Conservation (phyloP, 441 rosid genomes). For the Cnidoscolus chayamansa region DNA sequence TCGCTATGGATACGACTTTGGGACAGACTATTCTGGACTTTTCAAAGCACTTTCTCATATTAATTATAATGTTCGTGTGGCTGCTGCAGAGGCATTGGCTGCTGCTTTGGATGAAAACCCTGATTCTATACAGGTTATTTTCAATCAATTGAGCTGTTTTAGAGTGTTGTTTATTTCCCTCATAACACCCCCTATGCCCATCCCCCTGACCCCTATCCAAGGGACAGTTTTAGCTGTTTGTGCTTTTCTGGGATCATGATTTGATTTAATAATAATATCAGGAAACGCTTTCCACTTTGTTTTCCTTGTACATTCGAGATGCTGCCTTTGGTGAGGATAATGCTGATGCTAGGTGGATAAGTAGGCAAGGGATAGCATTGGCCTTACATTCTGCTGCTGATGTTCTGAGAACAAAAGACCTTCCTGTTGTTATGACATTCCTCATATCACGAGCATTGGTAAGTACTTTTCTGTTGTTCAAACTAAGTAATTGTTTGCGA, state of each 20-base stretch:
- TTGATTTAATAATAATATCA: slow-evolving; percentile 38
- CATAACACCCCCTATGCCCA: too few relatives aligned
- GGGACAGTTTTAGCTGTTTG: not conserved
- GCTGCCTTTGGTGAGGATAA: slow-evolving; percentile 49
- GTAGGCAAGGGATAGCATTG: slow-evolving; percentile 94
- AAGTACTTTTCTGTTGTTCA: slow-evolving; percentile 29
- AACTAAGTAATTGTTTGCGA: not conserved
- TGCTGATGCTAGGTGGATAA: slow-evolving; percentile 86
- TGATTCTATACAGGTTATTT: slow-evolving; percentile 72
- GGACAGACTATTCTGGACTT: slow-evolving; percentile 82
- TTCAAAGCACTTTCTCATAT: slow-evolving; percentile 63
- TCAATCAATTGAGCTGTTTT: slow-evolving; percentile 12
- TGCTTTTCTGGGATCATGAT: not conserved
- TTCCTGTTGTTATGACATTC: slow-evolving; percentile 97
- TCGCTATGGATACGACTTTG: slow-evolving; percentile 84
- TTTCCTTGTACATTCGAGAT: slow-evolving; percentile 88
- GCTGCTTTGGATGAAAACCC: slow-evolving; percentile 96
- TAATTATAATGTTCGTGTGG: slow-evolving; percentile 81
- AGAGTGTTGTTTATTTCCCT: slow-evolving; percentile 11
- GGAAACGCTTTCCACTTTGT: slow-evolving; percentile 89
- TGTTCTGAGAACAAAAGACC: slow-evolving; percentile 90
- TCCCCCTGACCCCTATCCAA: not conserved
- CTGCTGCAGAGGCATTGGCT: slow-evolving; percentile 98
- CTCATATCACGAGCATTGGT: slow-evolving; percentile 97
- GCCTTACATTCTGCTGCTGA: slow-evolving; percentile 93